Base-by-base conservation (phyloP, 768 basidiomycete species). In the Auricularia heimuer region DNA sequence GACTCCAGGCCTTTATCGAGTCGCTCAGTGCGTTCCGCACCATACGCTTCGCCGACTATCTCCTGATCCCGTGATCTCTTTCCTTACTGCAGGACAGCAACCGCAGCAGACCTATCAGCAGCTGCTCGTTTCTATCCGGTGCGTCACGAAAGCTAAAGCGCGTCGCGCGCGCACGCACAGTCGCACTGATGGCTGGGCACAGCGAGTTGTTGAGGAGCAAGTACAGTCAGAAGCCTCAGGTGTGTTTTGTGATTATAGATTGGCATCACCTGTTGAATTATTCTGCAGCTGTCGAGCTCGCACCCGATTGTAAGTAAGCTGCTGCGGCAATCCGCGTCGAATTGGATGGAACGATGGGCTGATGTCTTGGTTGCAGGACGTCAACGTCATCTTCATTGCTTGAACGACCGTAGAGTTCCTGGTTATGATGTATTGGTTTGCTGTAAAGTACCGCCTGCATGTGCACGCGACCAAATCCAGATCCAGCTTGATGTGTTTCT, bases 171-270 rank as follows among this genome's bases (percentile, higher is more conserved):
- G 44, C 36, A 4, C 29, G 24, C 44, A 18, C 10, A 29, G 29
- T 29, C 29, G 29, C 29, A 39, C 8, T 58, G 42, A 61, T 61
- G 33, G 36, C 54, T 61, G 71, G 73, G 7, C 68, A 78, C 64
- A 73, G 79, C 44, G 77, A 77, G 64, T 73, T 76, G 64, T 67
- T 80, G 21, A 65, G 64, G 33, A 72, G 68, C 16, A 75, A 76
- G 68, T 80, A 78, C 69, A 66, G 68, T 18, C 79, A 79, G 69
- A 76, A 77, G 64, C 78, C 80, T 1, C 79, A 80, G 65, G 63
- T 76, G 33, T 69, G 71, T 34, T 62, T 47, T 68, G 24, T 35
- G 14, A 2, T 14, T 60, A 24, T 24, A 18, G 24, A 60, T 29
- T 54, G 11, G 10, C 62, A 37, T 63, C 21, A 39, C 39, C 63